Evolutionary conservation across 2,329 filamentous ascomycete species (phyloP).

Genomic region (Fusarium euwallaceae): DNA sequence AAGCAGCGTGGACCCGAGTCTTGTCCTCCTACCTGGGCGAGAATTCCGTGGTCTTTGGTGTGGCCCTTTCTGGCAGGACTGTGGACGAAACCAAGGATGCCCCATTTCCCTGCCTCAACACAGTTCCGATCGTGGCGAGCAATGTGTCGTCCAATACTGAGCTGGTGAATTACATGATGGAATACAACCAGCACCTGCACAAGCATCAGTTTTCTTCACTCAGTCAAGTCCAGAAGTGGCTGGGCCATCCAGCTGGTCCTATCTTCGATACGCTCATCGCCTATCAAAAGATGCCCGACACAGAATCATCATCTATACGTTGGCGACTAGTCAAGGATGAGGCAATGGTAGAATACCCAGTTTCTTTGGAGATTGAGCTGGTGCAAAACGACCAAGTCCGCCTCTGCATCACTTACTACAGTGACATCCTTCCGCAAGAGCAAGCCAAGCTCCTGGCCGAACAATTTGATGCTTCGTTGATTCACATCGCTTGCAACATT

Average conservation of each 20-base stretch:
- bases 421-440: constrained; percentile 72
- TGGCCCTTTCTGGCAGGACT: constrained; percentile 82
- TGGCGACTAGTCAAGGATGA: constrained; percentile 76
- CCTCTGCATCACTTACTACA: constrained; percentile 76
- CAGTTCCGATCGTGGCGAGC: constrained; percentile 77
- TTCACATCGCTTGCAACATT: constrained; percentile 67
- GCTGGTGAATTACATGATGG: constrained; percentile 74
- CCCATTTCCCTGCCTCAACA: constrained; percentile 85
- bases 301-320: constrained; percentile 43
- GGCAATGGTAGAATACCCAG: constrained; percentile 79
- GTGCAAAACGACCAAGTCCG: constrained; percentile 60
- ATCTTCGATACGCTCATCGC: constrained; percentile 90
- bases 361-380: constrained; percentile 85
- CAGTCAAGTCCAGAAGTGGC: constrained; percentile 78
- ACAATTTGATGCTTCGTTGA: constrained; percentile 79
- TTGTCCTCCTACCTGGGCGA: constrained; percentile 85
- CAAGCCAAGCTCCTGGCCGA: constrained; percentile 76
- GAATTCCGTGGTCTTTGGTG: constrained; percentile 78
- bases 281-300: constrained; percentile 74
- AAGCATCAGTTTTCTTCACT: constrained; percentile 81
- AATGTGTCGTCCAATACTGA: constrained; percentile 66
- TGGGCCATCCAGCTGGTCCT: constrained; percentile 72
- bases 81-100: constrained; percentile 69
- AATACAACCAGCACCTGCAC: constrained; percentile 72
- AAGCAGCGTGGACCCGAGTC: constrained; percentile 83